Base-by-base conservation (phyloP, 2,329 filamentous ascomycete species). In the Fusarium fracticaudum region DNA sequence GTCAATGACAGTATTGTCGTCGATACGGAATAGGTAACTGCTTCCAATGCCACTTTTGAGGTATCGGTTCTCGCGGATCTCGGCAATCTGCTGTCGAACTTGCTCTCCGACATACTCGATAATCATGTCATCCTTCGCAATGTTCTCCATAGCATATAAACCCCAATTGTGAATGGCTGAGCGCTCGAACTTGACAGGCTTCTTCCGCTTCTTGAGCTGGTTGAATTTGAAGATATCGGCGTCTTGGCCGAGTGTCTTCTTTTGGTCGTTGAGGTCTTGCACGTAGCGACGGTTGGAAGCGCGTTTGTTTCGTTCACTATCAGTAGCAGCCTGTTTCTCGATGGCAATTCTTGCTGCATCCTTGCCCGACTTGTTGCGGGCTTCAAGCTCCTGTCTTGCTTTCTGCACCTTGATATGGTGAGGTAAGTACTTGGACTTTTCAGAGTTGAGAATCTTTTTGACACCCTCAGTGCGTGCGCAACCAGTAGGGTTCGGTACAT, bases 141-240 rank as follows among this genome's bases (percentile, higher is more conserved):
- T 99, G 80, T 97, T 96, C 84, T 99, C 96, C 87, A 98, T 96
- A 8, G 96, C 95, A 80, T 99, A 99, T 35, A 99, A 86, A 35
- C 96, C 96, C 96, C 96, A 99, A 79, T 98, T 98, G 84, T 99
- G 96, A 78, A 99, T 99, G 51, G 96, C 96, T 60, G 96, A 99
- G 50, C 96, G 91, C 65, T 96, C 96, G 84, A 99, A 99, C 81
- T 97, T 96, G 82, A 99, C 96, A 4, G 96, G 95, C 87, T 99
- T 99, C 91, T 98, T 99, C 71, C 96, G 93, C 85, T 98, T 99
- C 89, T 98, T 98, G 67, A 99, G 91, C 85, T 98, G 96, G 83
- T 99, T 99, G 89, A 99, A 99, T 67, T 96, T 93, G 79, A 99
- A 90, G 37, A 96, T 94, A 78, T 98, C 96, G 62, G 95, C 94